These are phyloP conservation scores for Coemansia sp. DNA, from an alignment of 192 early-diverging fungal species.

Conservation along the genomic window DNA sequence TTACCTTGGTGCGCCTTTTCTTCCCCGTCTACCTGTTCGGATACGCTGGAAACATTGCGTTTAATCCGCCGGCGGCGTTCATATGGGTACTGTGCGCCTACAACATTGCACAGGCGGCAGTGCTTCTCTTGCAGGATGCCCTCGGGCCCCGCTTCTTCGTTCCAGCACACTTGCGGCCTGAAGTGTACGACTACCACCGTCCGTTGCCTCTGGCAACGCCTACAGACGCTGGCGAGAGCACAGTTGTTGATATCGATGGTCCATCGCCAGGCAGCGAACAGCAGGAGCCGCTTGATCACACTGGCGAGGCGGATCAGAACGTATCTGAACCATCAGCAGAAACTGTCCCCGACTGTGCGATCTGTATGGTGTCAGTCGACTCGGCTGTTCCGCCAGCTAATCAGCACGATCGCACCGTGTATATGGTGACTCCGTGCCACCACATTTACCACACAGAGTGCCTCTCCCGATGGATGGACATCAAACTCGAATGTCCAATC, in stretches of 20 bases:
- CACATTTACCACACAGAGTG: constrained; percentile 82
- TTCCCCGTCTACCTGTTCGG: constrained; percentile 64
- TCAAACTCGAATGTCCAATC: constrained; percentile 77
- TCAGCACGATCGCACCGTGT: constrained; percentile 44
- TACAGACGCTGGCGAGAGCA: not conserved
- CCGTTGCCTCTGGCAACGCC: constrained; percentile 42
- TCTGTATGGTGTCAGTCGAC: constrained; percentile 64
- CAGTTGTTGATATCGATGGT: constrained; percentile 5
- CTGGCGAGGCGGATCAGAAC: not conserved
- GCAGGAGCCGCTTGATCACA: not conserved
- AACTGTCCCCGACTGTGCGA: constrained; percentile 61
- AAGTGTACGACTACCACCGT: constrained; percentile 72
- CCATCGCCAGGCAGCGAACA: not conserved
- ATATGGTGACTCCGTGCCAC: constrained; percentile 81
- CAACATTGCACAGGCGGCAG: constrained; percentile 59
- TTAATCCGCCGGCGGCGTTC: constrained; percentile 37
- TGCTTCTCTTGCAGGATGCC: constrained; percentile 68
- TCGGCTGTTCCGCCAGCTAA: constrained; percentile 41
- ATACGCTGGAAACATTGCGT: constrained; percentile 55
- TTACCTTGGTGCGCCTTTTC: constrained; percentile 58
- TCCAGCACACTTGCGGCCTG: constrained; percentile 66
- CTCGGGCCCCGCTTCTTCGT: constrained; percentile 76
- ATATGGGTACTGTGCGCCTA: constrained; percentile 61
- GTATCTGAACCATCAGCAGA: not conserved
- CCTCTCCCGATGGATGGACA: constrained; percentile 73